Base-by-base conservation (phyloP, 1,284 basidiomycete species). In the Laetiporus sulphureus region DNA sequence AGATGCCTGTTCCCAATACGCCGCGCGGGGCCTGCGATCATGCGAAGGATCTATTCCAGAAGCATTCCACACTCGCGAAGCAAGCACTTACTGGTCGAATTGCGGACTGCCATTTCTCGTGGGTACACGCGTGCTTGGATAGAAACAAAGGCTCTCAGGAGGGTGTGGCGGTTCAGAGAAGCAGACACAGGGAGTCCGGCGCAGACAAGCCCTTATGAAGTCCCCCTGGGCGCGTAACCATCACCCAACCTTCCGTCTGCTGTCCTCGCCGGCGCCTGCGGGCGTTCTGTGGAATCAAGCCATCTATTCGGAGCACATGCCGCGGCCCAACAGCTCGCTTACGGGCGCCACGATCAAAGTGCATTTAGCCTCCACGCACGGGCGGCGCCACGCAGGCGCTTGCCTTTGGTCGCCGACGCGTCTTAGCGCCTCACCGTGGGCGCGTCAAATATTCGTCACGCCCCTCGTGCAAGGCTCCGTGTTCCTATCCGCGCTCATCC, bases 21-120 rank as follows among this genome's bases (percentile, higher is more conserved):
- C 19, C 45, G 18, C 18, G 32, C 38, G 13, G 47, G 44, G 24
- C 39, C 47, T 49, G 37, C 12, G 19, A n/a, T n/a, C n/a, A n/a
- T n/a, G n/a, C n/a, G n/a, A n/a, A n/a, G n/a, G n/a, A n/a, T n/a
- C n/a, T n/a, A n/a, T n/a, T n/a, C n/a, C n/a, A n/a, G n/a, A n/a
- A n/a, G n/a, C n/a, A n/a, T n/a, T n/a, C 19, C 8, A 12, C 7
- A 23, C 8, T 6, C 19, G 18, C 16, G 21, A 19, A 19, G 8
- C 12, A 36, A 36, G 8, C 13, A 36, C 44, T 45, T 21, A 45
- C 44, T 41, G 36, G 11, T 34, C 16, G 31, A 41, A 24, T 15
- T 23, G 18, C 32, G 31, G 1, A 36, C 40, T 18, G 36, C 32
- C 44, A 45, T 45, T 15, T 21, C 25, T 27, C 25, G 25, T 27